phyloP scores from a whole-genome alignment of 345 rosid genomes.

The Sonneratia caseolaris region DNA sequence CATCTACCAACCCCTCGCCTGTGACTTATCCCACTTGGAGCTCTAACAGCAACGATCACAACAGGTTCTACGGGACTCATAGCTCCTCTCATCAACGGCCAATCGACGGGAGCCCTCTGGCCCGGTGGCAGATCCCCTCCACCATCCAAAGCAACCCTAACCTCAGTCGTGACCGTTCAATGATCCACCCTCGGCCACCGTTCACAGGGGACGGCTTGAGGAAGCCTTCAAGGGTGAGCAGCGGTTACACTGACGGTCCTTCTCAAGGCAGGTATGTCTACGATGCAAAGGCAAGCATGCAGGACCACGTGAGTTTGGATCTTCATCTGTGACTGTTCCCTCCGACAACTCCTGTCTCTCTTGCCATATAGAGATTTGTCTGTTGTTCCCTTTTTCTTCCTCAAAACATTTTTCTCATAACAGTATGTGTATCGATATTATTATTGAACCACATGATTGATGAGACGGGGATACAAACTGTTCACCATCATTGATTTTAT shows the following conservation, averaged over 20 bases:
- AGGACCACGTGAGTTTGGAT: constrained; percentile 94
- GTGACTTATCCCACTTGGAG: constrained; percentile 53
- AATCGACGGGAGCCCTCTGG: constrained; percentile 64
- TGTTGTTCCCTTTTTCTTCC: neutral
- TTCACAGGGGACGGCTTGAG: constrained; percentile 21
- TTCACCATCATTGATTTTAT: neutral
- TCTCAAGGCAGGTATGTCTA: constrained; percentile 36
- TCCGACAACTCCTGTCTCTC: neutral
- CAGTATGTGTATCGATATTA: neutral
- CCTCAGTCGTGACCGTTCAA: constrained; percentile 26
- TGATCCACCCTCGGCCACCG: constrained; percentile 26
- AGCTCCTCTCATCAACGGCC: constrained; percentile 34
- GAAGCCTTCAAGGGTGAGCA: constrained; percentile 10
- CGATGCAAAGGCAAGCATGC: constrained; percentile 38
- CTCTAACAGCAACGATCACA: constrained; percentile 5
- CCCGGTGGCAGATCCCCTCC: constrained; percentile 63
- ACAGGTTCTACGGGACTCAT: constrained; percentile 44
- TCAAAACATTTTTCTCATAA: neutral
- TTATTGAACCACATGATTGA: neutral
- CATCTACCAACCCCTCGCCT: constrained; percentile 4
- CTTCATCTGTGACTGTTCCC: constrained; percentile 58
- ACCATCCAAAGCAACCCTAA: constrained; percentile 21
- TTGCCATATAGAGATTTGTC: neutral
- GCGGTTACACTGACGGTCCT: constrained; percentile 15
- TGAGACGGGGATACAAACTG: constrained; percentile 2